phyloP scores from a whole-genome alignment of 192 early-diverging fungal genomes.

The Cladochytrium replicatum region DNA sequence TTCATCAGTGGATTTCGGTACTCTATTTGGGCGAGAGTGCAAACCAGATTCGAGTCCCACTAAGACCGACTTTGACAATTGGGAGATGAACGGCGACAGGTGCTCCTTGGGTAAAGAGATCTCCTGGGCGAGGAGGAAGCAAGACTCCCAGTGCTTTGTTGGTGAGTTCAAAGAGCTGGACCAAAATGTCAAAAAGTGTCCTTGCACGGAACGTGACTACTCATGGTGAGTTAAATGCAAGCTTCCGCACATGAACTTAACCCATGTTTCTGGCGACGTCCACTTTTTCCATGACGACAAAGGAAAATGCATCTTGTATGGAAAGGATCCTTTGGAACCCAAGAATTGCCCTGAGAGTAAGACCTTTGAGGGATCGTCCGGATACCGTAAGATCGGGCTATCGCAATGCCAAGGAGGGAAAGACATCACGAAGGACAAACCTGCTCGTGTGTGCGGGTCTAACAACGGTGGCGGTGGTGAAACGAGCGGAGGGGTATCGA shows the following conservation, averaged over 20 bases:
- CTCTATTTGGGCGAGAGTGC: conserved; percentile 24
- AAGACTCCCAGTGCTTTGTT: conserved; percentile 55
- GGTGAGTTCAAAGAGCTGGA: conserved; percentile 51
- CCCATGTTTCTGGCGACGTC: conserved; percentile 54
- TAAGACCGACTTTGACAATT: conserved; percentile 76
- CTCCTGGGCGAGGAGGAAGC: conserved; percentile 66
- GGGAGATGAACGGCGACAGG: conserved; percentile 51
- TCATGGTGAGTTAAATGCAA: conserved; percentile 76
- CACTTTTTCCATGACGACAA: conserved; percentile 63
- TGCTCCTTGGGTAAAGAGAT: conserved; percentile 51
- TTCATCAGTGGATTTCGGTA: conserved; percentile 62
- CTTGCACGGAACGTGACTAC: conserved; percentile 68
- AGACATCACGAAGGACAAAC: conserved; percentile 47
- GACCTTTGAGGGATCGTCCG: conserved; percentile 64
- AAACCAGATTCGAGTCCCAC: conserved; percentile 22
- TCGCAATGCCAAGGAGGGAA: conserved; percentile 69
- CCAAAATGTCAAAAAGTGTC: conserved; percentile 45
- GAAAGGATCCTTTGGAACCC: conserved; percentile 69
- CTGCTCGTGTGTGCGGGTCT: conserved; percentile 66
- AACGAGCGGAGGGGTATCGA: conserved; percentile 10
- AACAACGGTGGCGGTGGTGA: no score
- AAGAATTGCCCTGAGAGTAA: conserved; percentile 53
- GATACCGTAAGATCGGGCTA: conserved; percentile 66
- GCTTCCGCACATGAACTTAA: no score
- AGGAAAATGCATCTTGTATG: conserved; percentile 56